Percentiles rank a stretch among this genome's conserved stretches.
Evolutionary conservation across 306 rosid genomes (phyloP).

Genomic region (Pterocarpus santalinus): DNA sequence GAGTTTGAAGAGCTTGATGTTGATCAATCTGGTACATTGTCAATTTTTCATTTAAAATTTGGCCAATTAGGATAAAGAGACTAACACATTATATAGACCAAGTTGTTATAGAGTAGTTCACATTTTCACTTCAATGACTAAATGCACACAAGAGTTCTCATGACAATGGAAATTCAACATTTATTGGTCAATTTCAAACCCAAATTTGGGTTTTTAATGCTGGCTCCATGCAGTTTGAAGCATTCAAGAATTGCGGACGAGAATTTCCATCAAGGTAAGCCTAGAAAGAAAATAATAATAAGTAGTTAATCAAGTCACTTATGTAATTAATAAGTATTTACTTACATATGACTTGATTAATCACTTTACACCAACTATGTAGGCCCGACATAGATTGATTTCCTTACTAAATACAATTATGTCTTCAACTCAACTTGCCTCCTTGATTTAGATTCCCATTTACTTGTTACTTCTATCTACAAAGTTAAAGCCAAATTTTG

Average conservation of each 20-base stretch:
- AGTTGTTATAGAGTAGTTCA: slow-evolving; percentile 11
- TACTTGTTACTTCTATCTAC: background rate
- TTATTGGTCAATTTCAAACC: background rate
- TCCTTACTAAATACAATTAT: background rate
- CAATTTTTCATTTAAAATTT: slow-evolving; percentile 56
- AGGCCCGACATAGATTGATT: background rate
- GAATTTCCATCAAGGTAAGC: background rate
- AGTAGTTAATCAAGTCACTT: background rate
- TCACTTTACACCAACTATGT: background rate
- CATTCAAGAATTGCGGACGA: background rate
- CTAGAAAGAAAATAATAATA: background rate
- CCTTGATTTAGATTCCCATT: background rate
- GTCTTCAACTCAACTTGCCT: background rate
- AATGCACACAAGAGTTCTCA: slow-evolving; percentile 12
- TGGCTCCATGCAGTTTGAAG: background rate
- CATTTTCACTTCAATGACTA: slow-evolving; percentile 2
- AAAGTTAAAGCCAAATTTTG: background rate
- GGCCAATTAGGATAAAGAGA: no score
- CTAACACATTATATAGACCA: background rate
- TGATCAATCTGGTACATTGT: slow-evolving; percentile 71
- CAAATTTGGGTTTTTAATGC: background rate
- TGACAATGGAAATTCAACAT: background rate
- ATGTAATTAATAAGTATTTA: slow-evolving; percentile 3
- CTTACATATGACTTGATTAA: background rate
- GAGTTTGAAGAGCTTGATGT: slow-evolving; percentile 75